These are phyloP conservation scores for Hypoxylon perforatum DNA, from an alignment of 495 filamentous ascomycete species.

Conservation along the genomic window DNA sequence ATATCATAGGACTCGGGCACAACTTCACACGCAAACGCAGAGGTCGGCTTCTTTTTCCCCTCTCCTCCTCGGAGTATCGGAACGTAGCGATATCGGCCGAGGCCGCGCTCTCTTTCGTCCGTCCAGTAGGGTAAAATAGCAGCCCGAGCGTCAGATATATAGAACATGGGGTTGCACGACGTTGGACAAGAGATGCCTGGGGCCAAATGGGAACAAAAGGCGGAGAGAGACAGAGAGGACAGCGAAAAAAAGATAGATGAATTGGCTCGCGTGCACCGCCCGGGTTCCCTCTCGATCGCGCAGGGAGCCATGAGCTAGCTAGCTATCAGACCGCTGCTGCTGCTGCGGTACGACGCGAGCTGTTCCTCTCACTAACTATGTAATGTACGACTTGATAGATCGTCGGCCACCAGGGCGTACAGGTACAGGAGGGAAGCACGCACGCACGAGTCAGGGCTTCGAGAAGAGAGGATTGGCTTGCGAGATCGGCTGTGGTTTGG, in stretches of 20 bases:
- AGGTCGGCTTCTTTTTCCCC: too few relatives aligned
- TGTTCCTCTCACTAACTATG: conserved; percentile 1
- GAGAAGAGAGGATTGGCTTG: conserved; percentile 11
- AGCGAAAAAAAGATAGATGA: not conserved
- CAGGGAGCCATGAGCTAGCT: too few relatives aligned
- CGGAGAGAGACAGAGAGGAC: conserved; percentile 4
- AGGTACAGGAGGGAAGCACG: conserved; percentile 1
- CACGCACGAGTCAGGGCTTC: not conserved
- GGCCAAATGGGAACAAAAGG: conserved; percentile 2
- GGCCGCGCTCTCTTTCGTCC: too few relatives aligned
- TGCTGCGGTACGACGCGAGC: conserved; percentile 20
- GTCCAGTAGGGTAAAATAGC: conserved; percentile 23
- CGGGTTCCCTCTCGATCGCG: conserved; percentile 34
- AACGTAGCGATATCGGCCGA: conserved; percentile 31
- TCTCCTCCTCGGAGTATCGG: conserved; percentile 6
- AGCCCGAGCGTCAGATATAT: conserved; percentile 34
- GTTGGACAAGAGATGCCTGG: conserved; percentile 7
- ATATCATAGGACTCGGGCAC: not conserved
- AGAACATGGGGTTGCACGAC: conserved; percentile 41
- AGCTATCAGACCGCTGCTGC: conserved; percentile 10
- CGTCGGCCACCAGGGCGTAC: conserved; percentile 2
- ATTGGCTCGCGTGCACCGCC: conserved; percentile 11
- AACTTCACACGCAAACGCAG: too few relatives aligned
- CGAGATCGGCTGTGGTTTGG: conserved; percentile 19
- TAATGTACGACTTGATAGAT: conserved; percentile 8